A percentile compares a stretch with the other conserved stretches of the same genome.
Conservation (phyloP, 2,329 filamentous ascomycete species). For the Monilinia aucupariae region DNA sequence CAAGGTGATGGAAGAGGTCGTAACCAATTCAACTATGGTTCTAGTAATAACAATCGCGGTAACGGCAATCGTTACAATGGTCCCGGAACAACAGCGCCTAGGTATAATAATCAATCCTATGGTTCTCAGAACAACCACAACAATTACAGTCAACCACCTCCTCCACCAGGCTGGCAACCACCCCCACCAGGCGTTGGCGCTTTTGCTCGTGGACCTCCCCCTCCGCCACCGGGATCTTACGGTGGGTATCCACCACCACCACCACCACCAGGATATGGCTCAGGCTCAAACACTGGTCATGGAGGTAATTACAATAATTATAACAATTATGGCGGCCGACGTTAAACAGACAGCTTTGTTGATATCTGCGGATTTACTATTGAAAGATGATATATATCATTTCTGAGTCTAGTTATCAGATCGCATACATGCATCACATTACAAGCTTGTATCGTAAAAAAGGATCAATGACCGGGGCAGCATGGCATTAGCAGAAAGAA, state of each 20-base stretch:
- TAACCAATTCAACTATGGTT: conserved; percentile 50
- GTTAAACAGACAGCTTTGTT: not conserved
- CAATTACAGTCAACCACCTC: conserved; percentile 26
- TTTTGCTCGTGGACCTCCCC: conserved; percentile 43
- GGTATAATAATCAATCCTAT: conserved; percentile 16
- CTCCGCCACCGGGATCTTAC: conserved; percentile 39
- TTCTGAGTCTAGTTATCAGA: not conserved
- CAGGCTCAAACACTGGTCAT: conserved; percentile 23
- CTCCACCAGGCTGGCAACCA: conserved; percentile 38
- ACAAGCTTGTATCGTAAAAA: not conserved
- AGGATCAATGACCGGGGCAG: not conserved
- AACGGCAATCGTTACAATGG: conserved; percentile 13
- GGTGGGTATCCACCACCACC: conserved; percentile 16
- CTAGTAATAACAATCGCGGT: conserved; percentile 25
- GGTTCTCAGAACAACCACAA: conserved; percentile 22
- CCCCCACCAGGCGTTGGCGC: conserved; percentile 43
- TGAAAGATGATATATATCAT: not conserved
- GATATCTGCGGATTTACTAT: not conserved
- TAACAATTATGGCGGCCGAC: conserved; percentile 8
- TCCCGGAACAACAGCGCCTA: conserved; percentile 12
- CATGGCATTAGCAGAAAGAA: not conserved
- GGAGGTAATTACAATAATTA: conserved; percentile 18
- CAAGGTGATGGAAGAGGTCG: conserved; percentile 43
- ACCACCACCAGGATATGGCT: conserved; percentile 21
- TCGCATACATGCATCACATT: not conserved